Conservation (phyloP, 306 rosid species). For the Hippophae tibetana region DNA sequence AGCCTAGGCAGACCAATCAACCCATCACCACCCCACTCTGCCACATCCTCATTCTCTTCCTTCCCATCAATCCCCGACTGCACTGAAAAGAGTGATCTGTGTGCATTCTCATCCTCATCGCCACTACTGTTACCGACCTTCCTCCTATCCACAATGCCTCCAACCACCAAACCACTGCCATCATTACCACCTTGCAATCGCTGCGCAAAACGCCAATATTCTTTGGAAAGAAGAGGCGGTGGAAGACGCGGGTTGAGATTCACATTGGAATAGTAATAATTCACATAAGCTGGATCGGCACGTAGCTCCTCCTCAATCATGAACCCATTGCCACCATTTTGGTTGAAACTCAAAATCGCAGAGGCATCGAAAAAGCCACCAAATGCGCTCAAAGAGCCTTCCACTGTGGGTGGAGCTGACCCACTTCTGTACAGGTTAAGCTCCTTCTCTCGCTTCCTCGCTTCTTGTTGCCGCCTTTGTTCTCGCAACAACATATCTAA, state of each 20-base stretch:
- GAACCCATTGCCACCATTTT: constrained; percentile 26
- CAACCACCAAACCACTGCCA: constrained; percentile 23
- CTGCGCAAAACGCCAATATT: constrained; percentile 47
- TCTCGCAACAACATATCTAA: constrained; percentile 45
- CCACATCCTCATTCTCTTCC: constrained; percentile 23
- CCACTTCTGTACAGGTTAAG: constrained; percentile 68
- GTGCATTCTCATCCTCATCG: constrained; percentile 14
- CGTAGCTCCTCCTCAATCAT: constrained; percentile 35
- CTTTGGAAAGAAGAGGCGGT: constrained; percentile 41
- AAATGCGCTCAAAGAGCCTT: constrained; percentile 61
- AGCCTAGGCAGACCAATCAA: constrained; percentile 40
- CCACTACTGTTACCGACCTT: constrained; percentile 15
- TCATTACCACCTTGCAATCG: constrained; percentile 35
- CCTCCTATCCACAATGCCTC: constrained; percentile 37
- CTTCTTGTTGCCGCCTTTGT: constrained; percentile 43
- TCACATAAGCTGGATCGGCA: constrained; percentile 36
- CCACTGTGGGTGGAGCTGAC: constrained; percentile 91
- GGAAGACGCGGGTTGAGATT: constrained; percentile 50
- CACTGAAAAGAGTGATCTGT: constrained; percentile 28
- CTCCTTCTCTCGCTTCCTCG: constrained; percentile 51
- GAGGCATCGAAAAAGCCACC: constrained; percentile 46
- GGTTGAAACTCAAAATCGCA: constrained; percentile 22
- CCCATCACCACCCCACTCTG: constrained; percentile 42
- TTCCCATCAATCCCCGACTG: constrained; percentile 31
- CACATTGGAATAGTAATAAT: constrained; percentile 34